These are phyloP conservation scores for Microbotryum scabiosae DNA, from an alignment of 1,284 basidiomycete genomes.

Conservation along the genomic window DNA sequence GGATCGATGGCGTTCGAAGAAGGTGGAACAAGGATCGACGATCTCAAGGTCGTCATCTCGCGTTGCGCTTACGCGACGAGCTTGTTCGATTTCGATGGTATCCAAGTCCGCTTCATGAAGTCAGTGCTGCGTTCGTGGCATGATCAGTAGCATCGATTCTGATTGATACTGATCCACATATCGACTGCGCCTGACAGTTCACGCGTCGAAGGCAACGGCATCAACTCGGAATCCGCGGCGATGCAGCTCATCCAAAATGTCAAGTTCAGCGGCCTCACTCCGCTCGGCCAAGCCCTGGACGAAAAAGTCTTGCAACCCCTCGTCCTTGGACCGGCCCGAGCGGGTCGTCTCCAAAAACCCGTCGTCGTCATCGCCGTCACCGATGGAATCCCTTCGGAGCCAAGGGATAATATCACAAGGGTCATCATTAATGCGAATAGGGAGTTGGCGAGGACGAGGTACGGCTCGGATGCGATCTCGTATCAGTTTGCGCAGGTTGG, in stretches of 20 bases:
- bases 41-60: slow-evolving; percentile 31
- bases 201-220: slow-evolving; percentile 43
- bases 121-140: too few relatives aligned
- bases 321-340: slow-evolving; percentile 42
- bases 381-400: slow-evolving; percentile 32
- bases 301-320: slow-evolving; percentile 45
- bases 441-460: slow-evolving; percentile 40
- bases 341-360: slow-evolving; percentile 42
- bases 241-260: slow-evolving; percentile 41
- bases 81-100: slow-evolving; percentile 40
- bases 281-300: slow-evolving; percentile 32
- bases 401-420: slow-evolving; percentile 42
- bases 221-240: slow-evolving; percentile 41
- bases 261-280: slow-evolving; percentile 42
- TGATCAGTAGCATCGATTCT: too few relatives aligned
- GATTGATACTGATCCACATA: too few relatives aligned
- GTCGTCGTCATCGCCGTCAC: slow-evolving; percentile 41
- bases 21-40: slow-evolving; percentile 33
- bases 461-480: slow-evolving; percentile 44
- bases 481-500: slow-evolving; percentile 45
- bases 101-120: slow-evolving; percentile 43
- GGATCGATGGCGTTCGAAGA: slow-evolving; percentile 33
- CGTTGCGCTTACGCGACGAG: slow-evolving; percentile 41
- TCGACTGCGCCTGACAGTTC: slow-evolving; percentile 17
- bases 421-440: slow-evolving; percentile 41